Conservation (phyloP, 805 yeast species). For the Kluyveromyces wickerhamii region DNA sequence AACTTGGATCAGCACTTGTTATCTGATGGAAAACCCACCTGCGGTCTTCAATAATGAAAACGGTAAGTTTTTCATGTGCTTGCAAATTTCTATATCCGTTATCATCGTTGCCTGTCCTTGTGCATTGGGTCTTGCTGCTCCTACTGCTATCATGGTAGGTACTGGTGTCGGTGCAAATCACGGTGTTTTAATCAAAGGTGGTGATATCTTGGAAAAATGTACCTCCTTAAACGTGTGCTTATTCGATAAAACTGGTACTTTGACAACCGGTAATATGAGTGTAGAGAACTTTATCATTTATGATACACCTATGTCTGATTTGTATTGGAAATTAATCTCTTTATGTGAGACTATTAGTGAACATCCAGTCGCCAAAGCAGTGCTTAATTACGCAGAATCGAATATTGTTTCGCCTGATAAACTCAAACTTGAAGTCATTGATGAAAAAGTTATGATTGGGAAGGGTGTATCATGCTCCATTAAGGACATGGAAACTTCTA, state of each 20-base stretch:
- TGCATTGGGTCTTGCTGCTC: slow-evolving; percentile 95
- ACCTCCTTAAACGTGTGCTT: slow-evolving; percentile 55
- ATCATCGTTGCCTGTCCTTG: slow-evolving; percentile 98
- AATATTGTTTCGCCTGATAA: background rate
- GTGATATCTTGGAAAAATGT: slow-evolving; percentile 75
- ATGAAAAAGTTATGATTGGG: slow-evolving; percentile 31
- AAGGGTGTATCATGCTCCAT: slow-evolving; percentile 30
- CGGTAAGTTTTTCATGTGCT: slow-evolving; percentile 57
- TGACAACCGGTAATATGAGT: slow-evolving; percentile 77
- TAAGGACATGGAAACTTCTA: slow-evolving; percentile 13
- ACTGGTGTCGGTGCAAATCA: slow-evolving; percentile 90
- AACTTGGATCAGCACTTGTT: slow-evolving; percentile 45
- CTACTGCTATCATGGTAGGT: slow-evolving; percentile 98
- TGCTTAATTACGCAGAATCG: slow-evolving; percentile 35
- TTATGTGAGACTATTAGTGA: slow-evolving; percentile 57
- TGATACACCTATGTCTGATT: slow-evolving; percentile 7
- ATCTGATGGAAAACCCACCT: slow-evolving; percentile 36
- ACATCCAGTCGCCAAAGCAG: slow-evolving; percentile 81
- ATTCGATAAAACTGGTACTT: slow-evolving; percentile 94
- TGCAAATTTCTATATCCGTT: slow-evolving; percentile 81
- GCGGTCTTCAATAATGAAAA: slow-evolving; percentile 36
- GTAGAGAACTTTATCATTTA: slow-evolving; percentile 28
- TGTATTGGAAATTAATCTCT: slow-evolving; percentile 5
- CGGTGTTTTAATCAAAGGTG: slow-evolving; percentile 91
- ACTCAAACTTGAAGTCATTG: slow-evolving; percentile 8